Conservation (phyloP, 2,329 filamentous ascomycete genomes). For the Trichoderma arundinaceum region DNA sequence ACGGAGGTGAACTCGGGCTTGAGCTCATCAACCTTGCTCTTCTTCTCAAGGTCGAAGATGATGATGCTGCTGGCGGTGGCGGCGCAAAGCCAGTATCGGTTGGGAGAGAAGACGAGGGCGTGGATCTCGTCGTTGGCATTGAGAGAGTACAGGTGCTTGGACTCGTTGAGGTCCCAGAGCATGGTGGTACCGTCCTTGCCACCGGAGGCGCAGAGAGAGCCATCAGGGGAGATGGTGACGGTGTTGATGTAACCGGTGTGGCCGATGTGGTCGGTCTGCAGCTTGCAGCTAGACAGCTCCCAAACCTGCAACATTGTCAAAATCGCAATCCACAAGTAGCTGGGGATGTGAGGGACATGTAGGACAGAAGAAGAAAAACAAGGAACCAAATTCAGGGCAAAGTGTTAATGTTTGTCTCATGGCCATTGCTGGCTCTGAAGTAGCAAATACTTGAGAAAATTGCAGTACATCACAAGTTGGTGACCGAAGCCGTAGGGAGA, state of each 20-base stretch:
- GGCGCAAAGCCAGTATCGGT: constrained; percentile 99
- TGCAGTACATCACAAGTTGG: constrained; percentile 84
- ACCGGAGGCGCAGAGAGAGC: constrained; percentile 97
- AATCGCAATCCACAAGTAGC: neutral
- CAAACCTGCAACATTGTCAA: constrained; percentile 71
- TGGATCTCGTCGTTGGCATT: constrained; percentile 99
- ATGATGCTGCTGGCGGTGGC: constrained; percentile 97
- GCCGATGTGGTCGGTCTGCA: constrained; percentile 99
- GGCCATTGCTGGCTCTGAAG: constrained; percentile 93
- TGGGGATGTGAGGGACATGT: neutral
- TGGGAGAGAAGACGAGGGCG: constrained; percentile 99
- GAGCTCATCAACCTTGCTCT: constrained; percentile 99
- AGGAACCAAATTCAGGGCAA: constrained; percentile 71
- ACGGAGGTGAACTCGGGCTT: constrained; percentile 98
- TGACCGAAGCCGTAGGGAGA: constrained; percentile 8
- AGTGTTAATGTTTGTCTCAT: constrained; percentile 97
- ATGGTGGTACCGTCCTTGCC: constrained; percentile 99
- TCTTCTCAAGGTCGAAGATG: constrained; percentile 99
- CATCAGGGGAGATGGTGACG: constrained; percentile 99
- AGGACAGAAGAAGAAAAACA: constrained; percentile 21
- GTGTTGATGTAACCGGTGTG: constrained; percentile 99
- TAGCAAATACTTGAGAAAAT: constrained; percentile 97
- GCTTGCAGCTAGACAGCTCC: constrained; percentile 98
- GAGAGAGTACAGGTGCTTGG: constrained; percentile 99
- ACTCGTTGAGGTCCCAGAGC: constrained; percentile 99